These are phyloP conservation scores for Skeletonema costatum DNA, from an alignment of 108 stramenopile species.

Conservation along the genomic window DNA sequence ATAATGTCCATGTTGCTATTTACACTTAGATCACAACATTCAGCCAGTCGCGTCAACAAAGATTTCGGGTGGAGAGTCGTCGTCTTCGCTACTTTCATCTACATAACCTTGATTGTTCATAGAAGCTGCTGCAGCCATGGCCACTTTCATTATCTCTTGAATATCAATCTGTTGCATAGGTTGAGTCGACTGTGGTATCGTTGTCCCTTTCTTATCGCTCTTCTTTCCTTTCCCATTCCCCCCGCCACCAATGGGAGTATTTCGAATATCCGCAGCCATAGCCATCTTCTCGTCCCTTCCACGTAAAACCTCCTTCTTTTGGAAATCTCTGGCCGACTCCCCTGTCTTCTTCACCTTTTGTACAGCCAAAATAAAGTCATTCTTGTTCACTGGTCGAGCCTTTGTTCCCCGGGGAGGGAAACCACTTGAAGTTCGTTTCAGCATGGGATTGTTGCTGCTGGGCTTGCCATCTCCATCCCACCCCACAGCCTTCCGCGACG, in stretches of 20 bases:
- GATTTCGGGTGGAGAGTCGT: conserved; percentile 34
- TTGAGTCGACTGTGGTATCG: no score
- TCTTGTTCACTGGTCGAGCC: conserved; percentile 62
- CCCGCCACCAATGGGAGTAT: not conserved
- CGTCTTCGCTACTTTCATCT: not conserved
- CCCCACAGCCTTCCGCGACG: conserved; percentile 64
- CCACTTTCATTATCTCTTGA: conserved; percentile 33
- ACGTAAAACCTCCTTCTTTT: conserved; percentile 40
- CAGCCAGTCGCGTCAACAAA: not conserved
- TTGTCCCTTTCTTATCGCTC: conserved; percentile 1
- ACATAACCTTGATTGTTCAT: conserved; percentile 2
- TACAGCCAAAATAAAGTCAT: conserved; percentile 69
- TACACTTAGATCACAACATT: no score
- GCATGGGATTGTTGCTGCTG: not conserved
- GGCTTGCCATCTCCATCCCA: conserved; percentile 1
- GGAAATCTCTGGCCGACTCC: conserved; percentile 63
- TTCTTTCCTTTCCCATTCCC: not conserved
- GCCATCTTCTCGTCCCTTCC: conserved; percentile 31
- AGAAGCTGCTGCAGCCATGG: conserved; percentile 21
- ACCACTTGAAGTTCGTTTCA: conserved; percentile 30
- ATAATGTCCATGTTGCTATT: not conserved
- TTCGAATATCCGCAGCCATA: conserved; percentile 31
- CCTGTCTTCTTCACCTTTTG: conserved; percentile 83
- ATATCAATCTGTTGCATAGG: conserved; percentile 18
- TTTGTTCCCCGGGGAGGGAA: conserved; percentile 46